These are phyloP conservation scores for Neospermospora avenae DNA, from an alignment of 2,329 filamentous ascomycete species.

Conservation along the genomic window DNA sequence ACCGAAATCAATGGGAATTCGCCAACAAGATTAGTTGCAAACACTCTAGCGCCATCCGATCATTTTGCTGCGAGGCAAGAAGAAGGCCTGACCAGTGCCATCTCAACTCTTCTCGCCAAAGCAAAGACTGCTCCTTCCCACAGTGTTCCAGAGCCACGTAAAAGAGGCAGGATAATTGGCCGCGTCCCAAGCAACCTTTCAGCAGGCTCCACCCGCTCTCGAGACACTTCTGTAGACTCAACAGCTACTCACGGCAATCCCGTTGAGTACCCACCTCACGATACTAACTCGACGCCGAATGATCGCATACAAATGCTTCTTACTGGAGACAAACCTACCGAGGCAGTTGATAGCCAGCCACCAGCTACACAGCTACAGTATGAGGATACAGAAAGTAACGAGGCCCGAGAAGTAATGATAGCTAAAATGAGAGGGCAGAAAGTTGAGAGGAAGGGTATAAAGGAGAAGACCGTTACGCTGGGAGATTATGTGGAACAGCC, in stretches of 20 bases:
- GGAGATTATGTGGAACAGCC: constrained; percentile 8
- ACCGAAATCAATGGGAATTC: constrained; percentile 35
- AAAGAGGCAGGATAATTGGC: constrained; percentile 45
- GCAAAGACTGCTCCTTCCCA: constrained; percentile 25
- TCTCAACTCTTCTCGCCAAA: constrained; percentile 33
- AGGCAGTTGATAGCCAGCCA: constrained; percentile 24
- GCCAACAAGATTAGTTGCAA: constrained; percentile 24
- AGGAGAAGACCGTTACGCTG: constrained; percentile 14
- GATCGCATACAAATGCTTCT: constrained; percentile 28
- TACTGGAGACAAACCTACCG: constrained; percentile 18
- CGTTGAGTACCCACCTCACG: constrained; percentile 26
- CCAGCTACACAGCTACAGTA: constrained; percentile 34
- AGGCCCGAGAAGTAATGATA: constrained; percentile 29
- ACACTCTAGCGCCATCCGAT: constrained; percentile 21
- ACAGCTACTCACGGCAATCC: constrained; percentile 31
- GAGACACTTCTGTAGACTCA: constrained; percentile 40
- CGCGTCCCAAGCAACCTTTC: constrained; percentile 58
- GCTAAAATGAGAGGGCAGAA: constrained; percentile 34
- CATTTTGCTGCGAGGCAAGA: constrained; percentile 17
- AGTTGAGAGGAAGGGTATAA: constrained; percentile 22
- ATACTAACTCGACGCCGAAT: constrained; percentile 15
- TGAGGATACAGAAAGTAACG: constrained; percentile 32
- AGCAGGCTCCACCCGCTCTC: constrained; percentile 43
- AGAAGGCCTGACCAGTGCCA: constrained; percentile 29
- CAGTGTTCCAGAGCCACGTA: constrained; percentile 29